Evolutionary conservation across 2,329 filamentous ascomycete genomes (phyloP), one percentile per base, ranked within the genome.

Genomic region (Madurella mycetomatis): DNA sequence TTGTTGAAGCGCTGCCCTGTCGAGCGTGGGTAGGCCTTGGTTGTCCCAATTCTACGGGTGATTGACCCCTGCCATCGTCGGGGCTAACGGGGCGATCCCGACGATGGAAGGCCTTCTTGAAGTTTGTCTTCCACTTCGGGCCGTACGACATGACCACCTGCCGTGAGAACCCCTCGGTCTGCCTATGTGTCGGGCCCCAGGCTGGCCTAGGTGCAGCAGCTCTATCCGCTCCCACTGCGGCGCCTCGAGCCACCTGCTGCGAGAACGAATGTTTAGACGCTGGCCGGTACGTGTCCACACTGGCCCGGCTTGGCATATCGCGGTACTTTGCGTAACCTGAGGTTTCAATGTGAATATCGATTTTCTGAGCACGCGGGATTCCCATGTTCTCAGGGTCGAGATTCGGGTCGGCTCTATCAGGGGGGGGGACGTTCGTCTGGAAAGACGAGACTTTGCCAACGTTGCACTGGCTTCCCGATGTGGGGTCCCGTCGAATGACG

Each of bases 401-500:
- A 54, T 54, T 48, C 30, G 63, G 54, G 54, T 64, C 45, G 25
- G 61, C 47, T 56, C 63, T 30, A 56, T 61, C 57, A 3, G 62
- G 59, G 0, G 56, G 60, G 2, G 63, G 59, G 18, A 63, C 63
- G 43, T 79, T 76, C 13, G 75, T 67, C 58, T 81, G 77, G 55
- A 76, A 76, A 0, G 79, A 82, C 1, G 77, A 78, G 47, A 90
- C 78, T 51, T 77, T 83, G 18, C 84, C 88, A 12, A 91, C 79
- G 64, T 91, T 91, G 86, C 87, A 90, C 67, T 91, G 88, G 51
- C 76, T 77, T 8, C 83, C 83, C 9, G 84, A 82, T 18, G 79
- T 76, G 1, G 86, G 86, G 66, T 91, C 85, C 59, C 87, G 81
- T n/a, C 88, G 84, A 62, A 91, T 90, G 13, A 92, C 69, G 0